Conservation (phyloP, 169 alveolate species). For the Fabrea salina region DNA sequence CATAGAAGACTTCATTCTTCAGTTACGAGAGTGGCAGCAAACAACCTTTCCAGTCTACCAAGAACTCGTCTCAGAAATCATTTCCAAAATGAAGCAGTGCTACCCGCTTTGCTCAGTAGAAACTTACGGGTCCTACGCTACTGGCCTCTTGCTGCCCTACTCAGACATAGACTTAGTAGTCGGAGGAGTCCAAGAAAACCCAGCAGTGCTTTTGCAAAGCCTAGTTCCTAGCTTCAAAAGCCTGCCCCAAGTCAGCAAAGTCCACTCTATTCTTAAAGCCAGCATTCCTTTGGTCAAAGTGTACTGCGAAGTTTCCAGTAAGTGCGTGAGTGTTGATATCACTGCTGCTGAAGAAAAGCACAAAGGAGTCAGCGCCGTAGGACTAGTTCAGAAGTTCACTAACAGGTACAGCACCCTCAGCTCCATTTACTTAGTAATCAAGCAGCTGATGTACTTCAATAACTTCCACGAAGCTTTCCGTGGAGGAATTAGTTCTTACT, state of each 20-base stretch:
- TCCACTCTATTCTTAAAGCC: not conserved
- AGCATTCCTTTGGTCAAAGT: slow-evolving; percentile 11
- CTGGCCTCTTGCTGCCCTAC: slow-evolving; percentile 55
- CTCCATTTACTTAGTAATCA: not conserved
- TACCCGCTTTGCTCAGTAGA: slow-evolving; percentile 34
- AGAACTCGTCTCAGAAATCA: too few species aligned
- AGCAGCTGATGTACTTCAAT: slow-evolving; percentile 17
- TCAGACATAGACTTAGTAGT: slow-evolving; percentile 52
- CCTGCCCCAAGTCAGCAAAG: not conserved
- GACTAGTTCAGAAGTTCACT: slow-evolving; percentile 56
- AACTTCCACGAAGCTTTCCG: slow-evolving; percentile 27
- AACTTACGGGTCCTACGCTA: slow-evolving; percentile 58
- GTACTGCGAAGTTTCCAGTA: not conserved
- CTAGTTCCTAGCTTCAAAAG: not conserved
- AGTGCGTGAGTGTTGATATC: slow-evolving; percentile 52
- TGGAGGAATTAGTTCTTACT: slow-evolving; percentile 31
- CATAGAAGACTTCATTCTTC: too few species aligned
- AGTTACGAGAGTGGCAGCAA: too few species aligned
- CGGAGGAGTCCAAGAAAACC: not conserved
- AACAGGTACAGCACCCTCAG: not conserved
- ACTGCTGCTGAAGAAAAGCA: slow-evolving; percentile 66
- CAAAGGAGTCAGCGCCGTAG: slow-evolving; percentile 68
- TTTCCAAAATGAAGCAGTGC: not conserved
- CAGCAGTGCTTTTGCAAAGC: not conserved
- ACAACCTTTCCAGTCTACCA: too few species aligned